Base-by-base conservation (phyloP, 2,329 filamentous ascomycete genomes). In the Colletotrichum sp. region DNA sequence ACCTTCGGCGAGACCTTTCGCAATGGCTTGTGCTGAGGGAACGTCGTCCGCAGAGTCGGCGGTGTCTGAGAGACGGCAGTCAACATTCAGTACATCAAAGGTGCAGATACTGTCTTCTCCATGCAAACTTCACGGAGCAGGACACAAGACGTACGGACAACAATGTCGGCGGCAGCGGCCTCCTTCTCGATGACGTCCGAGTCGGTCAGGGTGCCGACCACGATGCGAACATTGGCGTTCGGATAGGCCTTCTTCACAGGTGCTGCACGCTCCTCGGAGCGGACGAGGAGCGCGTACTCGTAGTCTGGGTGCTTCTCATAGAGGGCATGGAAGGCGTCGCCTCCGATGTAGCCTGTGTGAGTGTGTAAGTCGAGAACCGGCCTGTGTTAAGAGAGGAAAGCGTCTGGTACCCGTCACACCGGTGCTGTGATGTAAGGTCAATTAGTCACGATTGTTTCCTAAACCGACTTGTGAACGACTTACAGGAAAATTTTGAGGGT, bases 161-260 rank as follows among this genome's bases (percentile, higher is more conserved):
- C 88, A 71, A 90, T 82, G 75, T 90, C 88, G 0, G 90, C 89
- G 3, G 87, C 86, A 0, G 86, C 83, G 1, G 90, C 89, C 32
- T 89, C 90, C 69, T 89, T 86, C 79, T 89, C 87, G 12, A 92
- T 83, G 15, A 90, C 79, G 0, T 85, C 85, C 0, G 82, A 79
- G 36, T 87, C 85, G 16, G 89, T 85, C 1, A 91, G 85, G 55
- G 82, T 83, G 9, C 90, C 91, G 63, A 87, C 85, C 15, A 90
- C 86, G 57, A 91, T 83, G 30, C 86, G 86, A 19, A 77, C 59
- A n/a, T 73, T 73, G 9, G 89, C 72, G 16, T 72, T 36, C 9
- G 89, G 88, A 57, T 90, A 92, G 13, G 85, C 85, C 57, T 84
- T 82, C 9, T 82, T 82, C 36, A 93, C 84, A 1, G 78, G 77